phyloP scores from a whole-genome alignment of 352 stramenopile genomes.

The Phytophthora sp. region DNA sequence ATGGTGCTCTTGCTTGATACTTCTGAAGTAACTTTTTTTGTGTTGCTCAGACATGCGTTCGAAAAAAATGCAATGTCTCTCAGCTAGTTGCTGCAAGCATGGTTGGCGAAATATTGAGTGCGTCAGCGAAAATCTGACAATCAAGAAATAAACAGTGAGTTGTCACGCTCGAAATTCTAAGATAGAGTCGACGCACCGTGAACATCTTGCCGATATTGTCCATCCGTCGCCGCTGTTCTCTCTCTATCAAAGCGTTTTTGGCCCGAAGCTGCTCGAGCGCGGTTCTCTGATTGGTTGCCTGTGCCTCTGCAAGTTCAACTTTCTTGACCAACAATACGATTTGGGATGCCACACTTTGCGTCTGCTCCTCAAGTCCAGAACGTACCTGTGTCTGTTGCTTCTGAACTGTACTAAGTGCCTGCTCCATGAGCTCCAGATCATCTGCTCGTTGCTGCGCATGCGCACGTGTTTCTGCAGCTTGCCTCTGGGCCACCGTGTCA shows the following conservation, averaged over 20 bases:
- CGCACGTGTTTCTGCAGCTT: constrained; percentile 45
- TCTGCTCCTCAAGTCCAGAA: constrained; percentile 60
- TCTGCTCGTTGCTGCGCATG: constrained; percentile 67
- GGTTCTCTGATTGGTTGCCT: constrained; percentile 40
- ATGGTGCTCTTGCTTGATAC: not conserved
- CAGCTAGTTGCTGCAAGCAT: constrained; percentile 31
- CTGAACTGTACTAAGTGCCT: constrained; percentile 68
- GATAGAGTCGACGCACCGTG: constrained; percentile 40
- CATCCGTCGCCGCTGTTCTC: constrained; percentile 72
- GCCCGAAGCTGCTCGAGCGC: constrained; percentile 57
- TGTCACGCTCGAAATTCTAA: not conserved
- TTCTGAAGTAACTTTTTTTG: not conserved
- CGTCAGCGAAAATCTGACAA: constrained; percentile 69
- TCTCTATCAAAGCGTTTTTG: constrained; percentile 65
- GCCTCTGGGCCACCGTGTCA: constrained; percentile 48
- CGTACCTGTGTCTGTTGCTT: constrained; percentile 69
- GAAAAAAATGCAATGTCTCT: constrained; percentile 1
- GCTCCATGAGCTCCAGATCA: constrained; percentile 78
- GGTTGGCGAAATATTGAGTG: constrained; percentile 61
- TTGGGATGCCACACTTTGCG: constrained; percentile 48
- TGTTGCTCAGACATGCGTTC: constrained; percentile 1
- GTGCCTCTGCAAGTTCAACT: constrained; percentile 58
- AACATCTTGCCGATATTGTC: constrained; percentile 84
- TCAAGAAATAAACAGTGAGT: constrained; percentile 15
- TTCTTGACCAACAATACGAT: constrained; percentile 57